Percentiles rank a stretch among this genome's conserved stretches.
phyloP scores from a whole-genome alignment of 768 basidiomycete species.

The Atractiella rhizophila region DNA sequence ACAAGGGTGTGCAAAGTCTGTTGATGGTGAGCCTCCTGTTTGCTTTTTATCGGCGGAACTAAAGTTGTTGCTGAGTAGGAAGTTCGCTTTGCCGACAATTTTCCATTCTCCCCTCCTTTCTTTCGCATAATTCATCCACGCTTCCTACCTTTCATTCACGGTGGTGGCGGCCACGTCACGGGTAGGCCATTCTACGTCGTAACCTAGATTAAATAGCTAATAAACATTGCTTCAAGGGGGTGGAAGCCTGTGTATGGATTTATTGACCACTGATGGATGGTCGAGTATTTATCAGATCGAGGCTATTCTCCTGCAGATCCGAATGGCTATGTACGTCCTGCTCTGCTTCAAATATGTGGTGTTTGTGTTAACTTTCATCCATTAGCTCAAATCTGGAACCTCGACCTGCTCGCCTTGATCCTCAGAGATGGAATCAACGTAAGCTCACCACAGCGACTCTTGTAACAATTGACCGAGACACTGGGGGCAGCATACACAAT shows the following conservation, averaged over 20 bases:
- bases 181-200: conserved; percentile 4
- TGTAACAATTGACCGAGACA: background rate
- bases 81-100: conserved; percentile 29
- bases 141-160: conserved; percentile 42
- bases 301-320: conserved; percentile 35
- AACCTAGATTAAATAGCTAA: background rate
- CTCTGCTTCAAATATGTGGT: background rate
- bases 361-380: background rate
- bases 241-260: conserved; percentile 53
- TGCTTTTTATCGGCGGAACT: background rate
- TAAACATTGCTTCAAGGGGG: conserved; percentile 22
- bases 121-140: conserved; percentile 50
- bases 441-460: background rate
- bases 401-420: conserved; percentile 33
- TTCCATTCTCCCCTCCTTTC: conserved; percentile 46
- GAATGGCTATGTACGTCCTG: conserved; percentile 29
- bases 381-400: conserved; percentile 36
- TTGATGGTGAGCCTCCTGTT: conserved; percentile 37
- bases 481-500: conserved; percentile 26
- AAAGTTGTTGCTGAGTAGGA: background rate
- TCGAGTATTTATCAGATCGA: conserved; percentile 4
- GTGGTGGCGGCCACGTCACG: conserved; percentile 44
- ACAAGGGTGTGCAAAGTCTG: conserved; percentile 34
- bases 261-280: conserved; percentile 43
- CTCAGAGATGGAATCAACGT: conserved; percentile 23